Evolutionary conservation across 2,329 filamentous ascomycete species (phyloP).

Genomic region (Aspergillus pseudoglaucus): DNA sequence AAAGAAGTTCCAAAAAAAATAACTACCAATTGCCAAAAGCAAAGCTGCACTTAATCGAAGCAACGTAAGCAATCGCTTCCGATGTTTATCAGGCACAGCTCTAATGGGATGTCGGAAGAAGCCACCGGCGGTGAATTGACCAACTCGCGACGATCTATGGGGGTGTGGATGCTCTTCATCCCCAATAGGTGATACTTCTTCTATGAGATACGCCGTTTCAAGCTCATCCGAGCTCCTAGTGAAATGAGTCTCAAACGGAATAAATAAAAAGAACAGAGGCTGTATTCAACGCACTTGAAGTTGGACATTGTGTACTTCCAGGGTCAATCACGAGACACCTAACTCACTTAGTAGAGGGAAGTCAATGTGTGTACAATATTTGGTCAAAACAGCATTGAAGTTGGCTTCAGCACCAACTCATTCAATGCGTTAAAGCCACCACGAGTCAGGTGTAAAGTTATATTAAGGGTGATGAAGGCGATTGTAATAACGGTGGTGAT

Average conservation of each 20-base stretch:
- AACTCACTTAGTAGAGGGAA: no score
- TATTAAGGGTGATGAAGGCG: no score
- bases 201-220: slow-evolving; percentile 5
- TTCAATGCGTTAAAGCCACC: no score
- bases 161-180: slow-evolving; percentile 5
- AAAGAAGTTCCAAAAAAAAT: slow-evolving; percentile 7
- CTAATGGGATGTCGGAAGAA: neutral
- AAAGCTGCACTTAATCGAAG: slow-evolving; percentile 4
- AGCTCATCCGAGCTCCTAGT: slow-evolving; percentile 1
- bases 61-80: slow-evolving; percentile 4
- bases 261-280: neutral
- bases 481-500: no score
- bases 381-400: no score
- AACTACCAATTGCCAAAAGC: slow-evolving; percentile 3
- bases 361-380: no score
- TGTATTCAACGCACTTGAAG: no score
- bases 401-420: no score
- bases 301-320: no score
- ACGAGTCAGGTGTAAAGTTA: no score
- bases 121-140: neutral
- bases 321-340: no score
- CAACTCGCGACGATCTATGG: slow-evolving; percentile 2
- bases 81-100: neutral
- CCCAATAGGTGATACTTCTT: slow-evolving; percentile 1
- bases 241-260: neutral